Percentiles rank a stretch among this genome's conserved stretches.
phyloP scores from a whole-genome alignment of 129 eudicot species.

The Flaveria robusta region DNA sequence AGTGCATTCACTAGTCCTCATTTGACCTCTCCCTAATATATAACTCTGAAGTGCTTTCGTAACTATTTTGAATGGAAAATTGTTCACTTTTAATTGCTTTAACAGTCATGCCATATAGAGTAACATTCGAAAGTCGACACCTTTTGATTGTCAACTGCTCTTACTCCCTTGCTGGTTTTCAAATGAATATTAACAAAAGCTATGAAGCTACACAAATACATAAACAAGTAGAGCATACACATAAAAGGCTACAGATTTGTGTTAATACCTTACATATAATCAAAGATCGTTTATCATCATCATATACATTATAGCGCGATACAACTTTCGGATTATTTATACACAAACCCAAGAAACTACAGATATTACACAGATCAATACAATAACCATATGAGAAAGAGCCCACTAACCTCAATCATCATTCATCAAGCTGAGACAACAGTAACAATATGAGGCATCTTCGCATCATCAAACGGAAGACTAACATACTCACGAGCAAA shows the following conservation, averaged over 20 bases:
- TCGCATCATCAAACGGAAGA: constrained; percentile 69
- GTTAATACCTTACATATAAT: background rate
- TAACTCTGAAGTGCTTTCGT: too few species aligned
- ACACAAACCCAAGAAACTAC: constrained; percentile 25
- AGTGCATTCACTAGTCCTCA: too few species aligned
- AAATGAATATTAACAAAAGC: background rate
- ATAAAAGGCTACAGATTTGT: constrained; percentile 3
- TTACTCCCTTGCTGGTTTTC: too few species aligned
- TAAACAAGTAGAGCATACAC: constrained; percentile 10
- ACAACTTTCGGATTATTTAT: background rate
- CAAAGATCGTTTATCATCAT: background rate
- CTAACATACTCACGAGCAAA: constrained; percentile 65
- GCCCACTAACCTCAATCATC: constrained; percentile 24
- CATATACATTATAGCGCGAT: background rate
- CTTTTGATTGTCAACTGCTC: too few species aligned
- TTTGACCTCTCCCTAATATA: too few species aligned
- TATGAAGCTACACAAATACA: background rate
- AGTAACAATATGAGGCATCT: constrained; percentile 64
- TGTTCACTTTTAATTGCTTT: too few species aligned
- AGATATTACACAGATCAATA: constrained; percentile 30
- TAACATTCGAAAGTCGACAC: too few species aligned
- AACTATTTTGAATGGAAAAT: too few species aligned
- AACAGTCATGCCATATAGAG: too few species aligned
- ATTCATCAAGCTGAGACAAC: constrained; percentile 33
- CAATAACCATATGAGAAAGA: background rate